phyloP scores from a whole-genome alignment of 1,139 yeast genomes.

The Magnusiomyces ingens region DNA sequence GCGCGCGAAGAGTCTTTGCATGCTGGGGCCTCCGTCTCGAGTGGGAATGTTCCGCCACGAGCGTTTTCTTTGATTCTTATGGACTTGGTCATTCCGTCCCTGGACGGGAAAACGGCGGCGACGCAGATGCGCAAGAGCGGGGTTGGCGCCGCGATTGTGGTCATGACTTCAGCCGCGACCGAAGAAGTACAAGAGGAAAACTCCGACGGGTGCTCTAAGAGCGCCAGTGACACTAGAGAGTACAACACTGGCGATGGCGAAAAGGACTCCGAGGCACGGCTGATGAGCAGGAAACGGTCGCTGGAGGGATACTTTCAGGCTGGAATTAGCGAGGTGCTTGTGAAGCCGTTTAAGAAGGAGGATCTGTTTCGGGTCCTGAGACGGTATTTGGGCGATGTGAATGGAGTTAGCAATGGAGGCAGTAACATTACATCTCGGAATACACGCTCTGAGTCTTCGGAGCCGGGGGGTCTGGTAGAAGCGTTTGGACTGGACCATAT shows the following conservation, averaged over 20 bases:
- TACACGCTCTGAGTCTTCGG: background rate
- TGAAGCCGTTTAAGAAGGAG: conserved; percentile 86
- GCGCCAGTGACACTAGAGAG: background rate
- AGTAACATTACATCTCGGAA: background rate
- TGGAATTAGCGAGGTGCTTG: conserved; percentile 87
- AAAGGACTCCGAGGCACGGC: conserved; percentile 12
- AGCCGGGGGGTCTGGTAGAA: too few relatives aligned
- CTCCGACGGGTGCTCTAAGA: background rate
- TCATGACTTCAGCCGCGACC: conserved; percentile 72
- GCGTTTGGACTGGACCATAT: background rate
- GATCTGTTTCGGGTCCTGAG: conserved; percentile 70
- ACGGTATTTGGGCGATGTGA: conserved; percentile 44
- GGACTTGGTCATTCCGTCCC: conserved; percentile 92
- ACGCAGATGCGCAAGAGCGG: conserved; percentile 79
- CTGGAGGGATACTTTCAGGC: conserved; percentile 53
- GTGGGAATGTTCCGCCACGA: conserved; percentile 21
- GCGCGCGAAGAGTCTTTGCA: conserved; percentile 6
- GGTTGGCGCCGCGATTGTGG: conserved; percentile 72
- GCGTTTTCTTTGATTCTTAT: conserved; percentile 75
- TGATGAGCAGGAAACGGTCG: conserved; percentile 6
- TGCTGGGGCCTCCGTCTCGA: background rate
- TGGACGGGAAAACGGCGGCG: conserved; percentile 92
- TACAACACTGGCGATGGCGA: background rate
- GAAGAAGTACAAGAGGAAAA: too few relatives aligned
- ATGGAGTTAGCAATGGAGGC: background rate